These are phyloP conservation scores for Mucor saturninus DNA, from an alignment of 371 early-diverging fungal genomes.

Conservation along the genomic window DNA sequence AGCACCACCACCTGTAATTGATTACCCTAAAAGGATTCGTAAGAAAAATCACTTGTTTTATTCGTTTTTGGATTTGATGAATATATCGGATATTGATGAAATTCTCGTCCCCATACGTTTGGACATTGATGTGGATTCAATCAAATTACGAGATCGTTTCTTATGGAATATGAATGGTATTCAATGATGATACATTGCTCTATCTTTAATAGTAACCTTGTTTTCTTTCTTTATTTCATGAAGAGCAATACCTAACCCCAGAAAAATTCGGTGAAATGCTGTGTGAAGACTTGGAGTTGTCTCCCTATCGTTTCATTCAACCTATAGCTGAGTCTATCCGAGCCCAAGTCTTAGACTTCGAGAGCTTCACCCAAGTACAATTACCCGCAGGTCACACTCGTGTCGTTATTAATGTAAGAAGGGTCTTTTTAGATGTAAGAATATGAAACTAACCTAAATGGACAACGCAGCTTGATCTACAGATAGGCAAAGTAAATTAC, in stretches of 20 bases:
- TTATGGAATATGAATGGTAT: slow-evolving; percentile 85
- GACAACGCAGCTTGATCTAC: slow-evolving; percentile 74
- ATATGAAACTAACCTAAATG: background rate
- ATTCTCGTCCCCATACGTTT: slow-evolving; percentile 79
- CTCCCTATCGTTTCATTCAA: slow-evolving; percentile 57
- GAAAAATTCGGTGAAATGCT: slow-evolving; percentile 92
- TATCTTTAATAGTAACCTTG: background rate
- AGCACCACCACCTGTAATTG: slow-evolving; percentile 2
- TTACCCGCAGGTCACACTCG: slow-evolving; percentile 41
- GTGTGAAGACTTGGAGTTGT: slow-evolving; percentile 81
- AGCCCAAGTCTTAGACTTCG: slow-evolving; percentile 55
- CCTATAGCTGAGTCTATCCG: slow-evolving; percentile 85
- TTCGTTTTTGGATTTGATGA: slow-evolving; percentile 40
- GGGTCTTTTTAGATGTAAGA: background rate
- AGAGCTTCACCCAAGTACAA: slow-evolving; percentile 43
- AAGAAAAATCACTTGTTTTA: slow-evolving; percentile 40
- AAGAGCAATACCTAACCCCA: slow-evolving; percentile 86
- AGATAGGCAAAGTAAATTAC: slow-evolving; percentile 82
- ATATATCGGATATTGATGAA: slow-evolving; percentile 67
- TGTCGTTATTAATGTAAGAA: slow-evolving; percentile 51
- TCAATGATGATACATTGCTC: too few relatives aligned
- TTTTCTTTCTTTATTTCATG: background rate
- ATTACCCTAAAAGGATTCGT: slow-evolving; percentile 32
- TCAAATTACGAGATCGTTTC: slow-evolving; percentile 76
- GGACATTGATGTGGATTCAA: slow-evolving; percentile 81